A percentile compares a stretch with the other conserved stretches of the same genome.
Conservation (phyloP, 2,329 filamentous ascomycete genomes). For the Fonsecaea monophora region DNA sequence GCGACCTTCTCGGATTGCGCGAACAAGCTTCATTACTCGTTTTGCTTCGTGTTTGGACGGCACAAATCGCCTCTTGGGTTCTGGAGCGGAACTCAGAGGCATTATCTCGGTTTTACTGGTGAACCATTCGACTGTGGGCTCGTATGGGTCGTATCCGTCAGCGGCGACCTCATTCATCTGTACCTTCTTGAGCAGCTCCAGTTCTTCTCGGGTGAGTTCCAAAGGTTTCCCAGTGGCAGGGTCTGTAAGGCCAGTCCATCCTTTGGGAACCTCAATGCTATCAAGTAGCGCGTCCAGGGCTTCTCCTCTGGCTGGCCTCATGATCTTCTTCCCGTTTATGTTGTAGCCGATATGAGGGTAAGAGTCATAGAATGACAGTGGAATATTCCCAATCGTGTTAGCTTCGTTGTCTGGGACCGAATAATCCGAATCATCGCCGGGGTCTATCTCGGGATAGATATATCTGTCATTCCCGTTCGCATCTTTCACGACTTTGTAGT, state of each 20-base stretch:
- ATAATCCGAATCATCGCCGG: constrained; percentile 95
- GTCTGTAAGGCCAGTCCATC: constrained; percentile 95
- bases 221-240: constrained; percentile 91
- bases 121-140: constrained; percentile 93
- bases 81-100: constrained; percentile 91
- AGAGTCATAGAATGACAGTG: constrained; percentile 91
- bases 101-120: constrained; percentile 89
- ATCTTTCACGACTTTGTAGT: constrained; percentile 72
- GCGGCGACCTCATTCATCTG: constrained; percentile 87
- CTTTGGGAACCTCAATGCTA: constrained; percentile 95
- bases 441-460: constrained; percentile 90
- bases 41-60: constrained; percentile 98
- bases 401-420: constrained; percentile 77
- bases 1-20: constrained; percentile 90
- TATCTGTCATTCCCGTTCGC: constrained; percentile 91
- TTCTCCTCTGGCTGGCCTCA: constrained; percentile 92
- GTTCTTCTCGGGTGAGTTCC: constrained; percentile 82
- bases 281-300: constrained; percentile 92
- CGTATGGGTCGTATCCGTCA: constrained; percentile 91
- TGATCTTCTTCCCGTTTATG: constrained; percentile 97
- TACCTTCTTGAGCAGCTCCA: constrained; percentile 85
- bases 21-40: constrained; percentile 95
- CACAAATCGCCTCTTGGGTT: constrained; percentile 93
- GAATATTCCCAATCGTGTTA: constrained; percentile 96
- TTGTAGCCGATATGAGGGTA: constrained; percentile 99